Conservation (phyloP, 345 rosid genomes). For the Balakata baccata region DNA sequence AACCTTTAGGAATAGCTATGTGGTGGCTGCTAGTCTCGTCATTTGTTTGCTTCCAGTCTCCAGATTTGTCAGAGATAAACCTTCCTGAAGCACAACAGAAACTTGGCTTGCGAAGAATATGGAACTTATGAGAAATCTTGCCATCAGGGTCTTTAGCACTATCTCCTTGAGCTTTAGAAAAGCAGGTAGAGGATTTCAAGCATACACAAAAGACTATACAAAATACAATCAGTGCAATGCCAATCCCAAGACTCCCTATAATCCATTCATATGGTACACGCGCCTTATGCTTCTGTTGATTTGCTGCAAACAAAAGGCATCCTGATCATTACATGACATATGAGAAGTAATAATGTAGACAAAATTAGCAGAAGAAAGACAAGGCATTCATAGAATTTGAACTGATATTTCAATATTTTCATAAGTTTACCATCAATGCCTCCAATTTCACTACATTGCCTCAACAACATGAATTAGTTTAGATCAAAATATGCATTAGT, state of each 20-base stretch:
- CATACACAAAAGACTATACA: constrained; percentile 49
- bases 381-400: background rate
- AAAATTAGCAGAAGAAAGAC: background rate
- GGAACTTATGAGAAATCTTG: constrained; percentile 62
- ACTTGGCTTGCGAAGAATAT: constrained; percentile 76
- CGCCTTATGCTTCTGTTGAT: constrained; percentile 42
- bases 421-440: background rate
- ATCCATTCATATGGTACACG: constrained; percentile 80
- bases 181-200: constrained; percentile 63
- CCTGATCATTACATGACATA: constrained; percentile 9
- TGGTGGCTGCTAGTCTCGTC: constrained; percentile 64
- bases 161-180: constrained; percentile 30
- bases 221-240: constrained; percentile 53
- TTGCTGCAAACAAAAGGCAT: constrained; percentile 44
- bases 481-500: background rate
- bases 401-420: background rate
- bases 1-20: constrained; percentile 67
- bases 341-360: constrained; percentile 8
- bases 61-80: constrained; percentile 63
- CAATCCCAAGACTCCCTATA: constrained; percentile 69
- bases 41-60: constrained; percentile 57
- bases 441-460: background rate
- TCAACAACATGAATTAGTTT: background rate
- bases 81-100: constrained; percentile 88
- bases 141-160: constrained; percentile 41